Base-by-base conservation (phyloP, 306 rosid species). In the Vigna mungo region DNA sequence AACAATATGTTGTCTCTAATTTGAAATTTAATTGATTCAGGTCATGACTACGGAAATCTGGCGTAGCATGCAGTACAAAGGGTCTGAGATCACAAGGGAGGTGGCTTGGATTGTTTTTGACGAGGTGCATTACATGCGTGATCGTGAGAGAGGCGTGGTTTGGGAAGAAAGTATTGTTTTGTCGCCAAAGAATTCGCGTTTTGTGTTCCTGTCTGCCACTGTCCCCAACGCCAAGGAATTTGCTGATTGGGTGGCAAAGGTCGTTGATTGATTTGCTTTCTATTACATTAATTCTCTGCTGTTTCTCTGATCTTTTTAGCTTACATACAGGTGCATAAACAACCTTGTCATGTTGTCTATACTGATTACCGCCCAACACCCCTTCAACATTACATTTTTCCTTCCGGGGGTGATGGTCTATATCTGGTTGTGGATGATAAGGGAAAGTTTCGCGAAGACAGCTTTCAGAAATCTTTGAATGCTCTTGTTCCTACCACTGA, bases 111-210 rank as follows among this genome's bases (percentile, higher is more conserved):
- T 95, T 7, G 88, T 95, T 70, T 95, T 95, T 66, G 99, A 95
- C 59, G 99, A 95, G 83, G 97, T 95, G 54, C 99, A 95, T 85
- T 95, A 95, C 85, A 95, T 92, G 99, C 92, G 97, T 17, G 97
- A 95, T 80, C 87, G 92, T 1, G 99, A 95, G 78, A 87, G 99
- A 68, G 99, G 99, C 9, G 99, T 95, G 11, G 99, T 95, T 10
- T 95, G 99, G 97, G 99, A 95, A 75, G 99, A 95, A 83, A 92
- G 99, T 88, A 95, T 95, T 85, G 96, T 95, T 74, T 87, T 95
- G 97, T 89, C 99, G 13, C 97, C 97, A 18, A 95, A 92, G 87
- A 90, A 92, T 77, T 84, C 97, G 39, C 91, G 96, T 49, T 90
- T 95, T 71, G 99, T 89, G 25, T 95, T 95, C 88, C 91, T 95